These are phyloP conservation scores for Mediolabrus comicus DNA, from an alignment of 108 stramenopile genomes.

Conservation along the genomic window DNA sequence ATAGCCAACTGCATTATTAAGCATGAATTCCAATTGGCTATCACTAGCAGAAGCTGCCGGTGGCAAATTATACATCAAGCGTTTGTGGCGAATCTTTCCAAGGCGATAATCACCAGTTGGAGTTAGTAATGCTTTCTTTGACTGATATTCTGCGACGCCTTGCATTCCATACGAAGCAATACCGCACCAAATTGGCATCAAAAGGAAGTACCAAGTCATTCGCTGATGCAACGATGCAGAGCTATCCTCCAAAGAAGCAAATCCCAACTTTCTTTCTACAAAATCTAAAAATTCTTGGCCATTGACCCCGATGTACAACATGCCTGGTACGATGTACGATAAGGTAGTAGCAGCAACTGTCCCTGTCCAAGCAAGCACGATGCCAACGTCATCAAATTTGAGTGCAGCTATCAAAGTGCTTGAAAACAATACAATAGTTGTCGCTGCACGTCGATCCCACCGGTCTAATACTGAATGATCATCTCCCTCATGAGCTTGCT, in stretches of 20 bases:
- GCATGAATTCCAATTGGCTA: neutral
- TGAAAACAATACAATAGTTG: slow-evolving; percentile 66
- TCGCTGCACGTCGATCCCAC: slow-evolving; percentile 65
- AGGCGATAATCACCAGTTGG: slow-evolving; percentile 69
- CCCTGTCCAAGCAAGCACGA: slow-evolving; percentile 62
- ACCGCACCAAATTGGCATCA: slow-evolving; percentile 78
- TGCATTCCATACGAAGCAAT: slow-evolving; percentile 57
- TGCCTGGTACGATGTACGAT: slow-evolving; percentile 74
- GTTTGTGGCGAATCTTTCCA: slow-evolving; percentile 52
- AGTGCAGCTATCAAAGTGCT: slow-evolving; percentile 64
- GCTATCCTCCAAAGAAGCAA: neutral
- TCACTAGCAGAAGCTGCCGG: neutral
- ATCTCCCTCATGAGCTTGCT: slow-evolving; percentile 83
- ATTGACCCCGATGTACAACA: slow-evolving; percentile 75
- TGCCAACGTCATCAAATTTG: slow-evolving; percentile 52
- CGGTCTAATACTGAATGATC: slow-evolving; percentile 73
- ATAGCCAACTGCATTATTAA: neutral
- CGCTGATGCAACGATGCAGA: neutral
- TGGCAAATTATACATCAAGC: neutral
- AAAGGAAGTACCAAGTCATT: slow-evolving; percentile 55
- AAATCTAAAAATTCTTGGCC: slow-evolving; percentile 72
- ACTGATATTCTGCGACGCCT: slow-evolving; percentile 39
- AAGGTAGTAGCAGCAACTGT: slow-evolving; percentile 69
- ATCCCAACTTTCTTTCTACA: slow-evolving; percentile 34
- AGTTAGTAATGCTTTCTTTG: slow-evolving; percentile 57